Conservation (phyloP, 371 early-diverging fungal genomes). For the Cokeromyces recurvatus region DNA sequence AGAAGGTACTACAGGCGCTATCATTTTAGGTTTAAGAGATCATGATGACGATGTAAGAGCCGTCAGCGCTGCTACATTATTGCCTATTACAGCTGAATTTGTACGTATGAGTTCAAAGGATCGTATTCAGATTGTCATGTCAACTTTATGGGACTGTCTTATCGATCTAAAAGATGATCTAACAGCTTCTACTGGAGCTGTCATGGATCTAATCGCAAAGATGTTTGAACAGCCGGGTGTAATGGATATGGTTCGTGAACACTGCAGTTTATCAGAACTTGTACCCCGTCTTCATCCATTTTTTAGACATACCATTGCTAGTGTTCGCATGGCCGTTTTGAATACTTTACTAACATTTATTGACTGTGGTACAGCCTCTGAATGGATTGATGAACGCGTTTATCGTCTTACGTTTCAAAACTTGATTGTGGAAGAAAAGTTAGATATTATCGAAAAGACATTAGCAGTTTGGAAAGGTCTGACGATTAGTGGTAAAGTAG, state of each 20-base stretch:
- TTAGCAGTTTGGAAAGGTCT: conserved; percentile 69
- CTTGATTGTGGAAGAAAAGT: conserved; percentile 80
- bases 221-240: conserved; percentile 67
- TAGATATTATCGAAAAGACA: conserved; percentile 64
- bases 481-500: conserved; percentile 34
- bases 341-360: conserved; percentile 77
- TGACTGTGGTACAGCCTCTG: conserved; percentile 55
- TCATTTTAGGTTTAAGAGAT: conserved; percentile 63
- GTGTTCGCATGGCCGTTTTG: conserved; percentile 84
- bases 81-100: conserved; percentile 84
- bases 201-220: conserved; percentile 90
- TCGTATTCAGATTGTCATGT: conserved; percentile 67
- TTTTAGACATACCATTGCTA: conserved; percentile 87
- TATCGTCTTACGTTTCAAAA: conserved; percentile 87
- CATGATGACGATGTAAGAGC: conserved; percentile 92
- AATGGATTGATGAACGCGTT: conserved; percentile 77
- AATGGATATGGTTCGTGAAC: conserved; percentile 50
- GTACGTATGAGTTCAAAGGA: conserved; percentile 58
- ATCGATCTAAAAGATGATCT: conserved; percentile 83
- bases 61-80: conserved; percentile 84
- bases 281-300: conserved; percentile 89
- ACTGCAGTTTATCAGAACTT: conserved; percentile 55
- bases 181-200: conserved; percentile 87
- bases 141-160: conserved; percentile 83
- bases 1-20: conserved; percentile 56